phyloP scores from a whole-genome alignment of 257 asterid genomes.

The Solanum chmielewskii region DNA sequence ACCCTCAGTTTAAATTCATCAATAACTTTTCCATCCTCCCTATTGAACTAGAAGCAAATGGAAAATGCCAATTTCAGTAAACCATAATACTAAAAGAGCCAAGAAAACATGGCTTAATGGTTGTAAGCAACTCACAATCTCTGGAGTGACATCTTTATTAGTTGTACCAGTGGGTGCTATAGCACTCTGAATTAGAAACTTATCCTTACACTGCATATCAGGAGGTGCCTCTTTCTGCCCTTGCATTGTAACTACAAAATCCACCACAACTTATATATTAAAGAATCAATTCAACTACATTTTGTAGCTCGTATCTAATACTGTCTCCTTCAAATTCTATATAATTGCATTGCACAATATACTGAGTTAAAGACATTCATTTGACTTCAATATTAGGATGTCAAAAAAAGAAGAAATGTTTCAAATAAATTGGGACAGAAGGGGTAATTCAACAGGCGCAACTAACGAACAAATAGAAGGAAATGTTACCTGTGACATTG shows the following conservation, averaged over 20 bases:
- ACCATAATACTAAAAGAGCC: not conserved
- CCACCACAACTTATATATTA: conserved; percentile 1
- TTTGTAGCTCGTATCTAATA: not conserved
- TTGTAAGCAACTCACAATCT: conserved; percentile 42
- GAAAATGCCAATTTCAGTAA: not conserved
- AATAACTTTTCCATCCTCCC: conserved; percentile 47
- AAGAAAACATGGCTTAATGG: not conserved
- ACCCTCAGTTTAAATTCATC: conserved; percentile 75
- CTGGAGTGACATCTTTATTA: conserved; percentile 46
- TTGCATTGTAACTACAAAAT: conserved; percentile 63
- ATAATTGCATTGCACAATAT: not conserved
- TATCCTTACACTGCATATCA: conserved; percentile 82
- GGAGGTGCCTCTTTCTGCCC: conserved; percentile 69
- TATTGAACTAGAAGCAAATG: conserved; percentile 40
- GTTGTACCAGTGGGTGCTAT: conserved; percentile 53
- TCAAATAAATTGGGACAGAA: not conserved
- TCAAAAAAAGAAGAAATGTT: not conserved
- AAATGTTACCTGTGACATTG: conserved; percentile 58
- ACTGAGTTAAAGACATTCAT: not conserved
- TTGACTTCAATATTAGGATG: not conserved
- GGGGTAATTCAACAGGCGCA: not conserved
- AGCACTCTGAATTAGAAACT: conserved; percentile 77
- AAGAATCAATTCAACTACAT: not conserved
- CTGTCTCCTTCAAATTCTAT: not conserved
- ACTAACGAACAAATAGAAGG: not conserved